Percentiles rank a stretch among this genome's conserved stretches.
These are phyloP conservation scores for Candida andamanensis DNA, from an alignment of 805 yeast genomes.

Conservation along the genomic window DNA sequence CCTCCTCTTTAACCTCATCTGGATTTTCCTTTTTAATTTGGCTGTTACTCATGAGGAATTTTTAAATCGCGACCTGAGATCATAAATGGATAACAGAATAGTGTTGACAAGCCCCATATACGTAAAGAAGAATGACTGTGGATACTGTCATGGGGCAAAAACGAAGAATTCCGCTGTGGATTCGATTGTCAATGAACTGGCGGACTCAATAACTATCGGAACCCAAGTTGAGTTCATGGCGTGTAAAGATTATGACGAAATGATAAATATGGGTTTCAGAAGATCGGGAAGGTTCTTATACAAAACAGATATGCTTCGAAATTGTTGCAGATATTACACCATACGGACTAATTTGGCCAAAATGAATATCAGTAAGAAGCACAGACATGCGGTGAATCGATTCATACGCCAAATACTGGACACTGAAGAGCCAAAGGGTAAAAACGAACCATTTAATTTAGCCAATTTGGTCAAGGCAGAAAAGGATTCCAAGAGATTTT, in stretches of 20 bases:
- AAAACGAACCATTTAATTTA: constrained; percentile 17
- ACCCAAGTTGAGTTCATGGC: constrained; percentile 42
- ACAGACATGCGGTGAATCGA: constrained; percentile 58
- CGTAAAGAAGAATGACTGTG: constrained; percentile 50
- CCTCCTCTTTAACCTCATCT: constrained; percentile 11
- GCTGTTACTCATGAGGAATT: background rate
- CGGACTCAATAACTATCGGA: constrained; percentile 28
- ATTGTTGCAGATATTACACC: constrained; percentile 77
- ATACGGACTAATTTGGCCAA: constrained; percentile 54
- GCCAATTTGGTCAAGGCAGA: constrained; percentile 38
- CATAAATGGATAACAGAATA: background rate
- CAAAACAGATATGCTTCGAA: constrained; percentile 60
- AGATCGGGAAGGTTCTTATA: constrained; percentile 69
- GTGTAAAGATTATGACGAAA: constrained; percentile 50
- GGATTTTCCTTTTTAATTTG: constrained; percentile 14
- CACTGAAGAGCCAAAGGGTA: constrained; percentile 6
- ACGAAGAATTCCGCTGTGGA: constrained; percentile 15
- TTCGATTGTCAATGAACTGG: no score
- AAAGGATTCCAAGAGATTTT: constrained; percentile 26
- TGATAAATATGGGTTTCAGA: constrained; percentile 72
- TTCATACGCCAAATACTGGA: constrained; percentile 41
- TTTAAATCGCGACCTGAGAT: background rate
- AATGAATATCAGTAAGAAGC: constrained; percentile 57
- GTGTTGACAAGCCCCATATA: constrained; percentile 42
- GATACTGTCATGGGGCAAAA: constrained; percentile 61